Percentiles rank a stretch among this genome's conserved stretches.
These are phyloP conservation scores for Podospora conica DNA, from an alignment of 495 filamentous ascomycete species.

Conservation along the genomic window DNA sequence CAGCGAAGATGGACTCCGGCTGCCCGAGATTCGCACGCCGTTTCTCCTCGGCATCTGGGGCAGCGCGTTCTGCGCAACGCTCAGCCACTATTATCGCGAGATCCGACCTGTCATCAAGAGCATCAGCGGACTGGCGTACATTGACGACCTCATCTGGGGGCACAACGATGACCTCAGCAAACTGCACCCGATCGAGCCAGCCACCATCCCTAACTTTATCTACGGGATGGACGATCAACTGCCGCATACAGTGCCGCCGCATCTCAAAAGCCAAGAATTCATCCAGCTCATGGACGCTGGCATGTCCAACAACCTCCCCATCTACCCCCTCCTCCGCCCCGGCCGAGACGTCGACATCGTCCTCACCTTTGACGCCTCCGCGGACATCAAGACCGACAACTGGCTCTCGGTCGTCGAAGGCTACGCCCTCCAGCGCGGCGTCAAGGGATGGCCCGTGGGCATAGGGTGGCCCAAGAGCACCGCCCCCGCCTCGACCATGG, in stretches of 20 bases:
- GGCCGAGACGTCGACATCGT: conserved; percentile 85
- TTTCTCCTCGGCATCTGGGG: conserved; percentile 89
- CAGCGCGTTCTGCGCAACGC: conserved; percentile 88
- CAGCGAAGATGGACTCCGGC: conserved; percentile 45
- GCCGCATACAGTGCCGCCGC: conserved; percentile 66
- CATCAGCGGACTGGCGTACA: conserved; percentile 63
- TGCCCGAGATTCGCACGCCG: conserved; percentile 77
- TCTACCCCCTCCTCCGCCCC: conserved; percentile 85
- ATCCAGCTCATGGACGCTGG: conserved; percentile 94
- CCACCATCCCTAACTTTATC: conserved; percentile 78
- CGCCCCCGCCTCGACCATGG: conserved; percentile 48
- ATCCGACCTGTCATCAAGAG: conserved; percentile 70
- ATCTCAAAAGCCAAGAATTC: conserved; percentile 59
- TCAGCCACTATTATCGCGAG: conserved; percentile 94
- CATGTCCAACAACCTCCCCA: conserved; percentile 95
- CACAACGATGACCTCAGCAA: conserved; percentile 76
- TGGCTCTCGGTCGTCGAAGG: conserved; percentile 92
- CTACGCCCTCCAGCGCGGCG: conserved; percentile 78
- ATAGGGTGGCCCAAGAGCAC: conserved; percentile 74
- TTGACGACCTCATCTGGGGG: conserved; percentile 84
- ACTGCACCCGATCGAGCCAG: conserved; percentile 88
- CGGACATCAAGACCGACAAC: conserved; percentile 46
- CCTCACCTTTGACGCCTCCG: conserved; percentile 45
- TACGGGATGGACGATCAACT: conserved; percentile 71
- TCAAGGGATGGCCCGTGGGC: conserved; percentile 90